phyloP scores from a whole-genome alignment of 805 yeast genomes.

The Saccharomycopsis amapae region DNA sequence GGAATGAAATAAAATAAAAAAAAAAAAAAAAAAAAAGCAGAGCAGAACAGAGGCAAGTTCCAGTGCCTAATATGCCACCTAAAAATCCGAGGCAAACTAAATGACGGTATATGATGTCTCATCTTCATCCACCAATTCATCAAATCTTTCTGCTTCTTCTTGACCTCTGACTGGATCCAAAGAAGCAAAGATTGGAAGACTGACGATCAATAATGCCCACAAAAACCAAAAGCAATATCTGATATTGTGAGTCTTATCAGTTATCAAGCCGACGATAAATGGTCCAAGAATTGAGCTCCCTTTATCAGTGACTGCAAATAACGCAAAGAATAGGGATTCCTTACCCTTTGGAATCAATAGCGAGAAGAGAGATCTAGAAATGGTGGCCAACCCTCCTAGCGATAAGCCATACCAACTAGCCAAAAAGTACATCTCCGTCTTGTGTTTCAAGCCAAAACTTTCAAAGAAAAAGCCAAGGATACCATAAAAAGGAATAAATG shows the following conservation, averaged over 20 bases:
- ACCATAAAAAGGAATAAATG: slow-evolving; percentile 67
- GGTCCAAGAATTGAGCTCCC: slow-evolving; percentile 77
- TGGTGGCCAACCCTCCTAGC: slow-evolving; percentile 65
- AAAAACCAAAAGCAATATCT: slow-evolving; percentile 65
- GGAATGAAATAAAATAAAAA: neutral
- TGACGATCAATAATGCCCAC: slow-evolving; percentile 42
- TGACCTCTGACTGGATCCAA: slow-evolving; percentile 60
- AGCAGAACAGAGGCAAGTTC: neutral
- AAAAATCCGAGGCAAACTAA: neutral
- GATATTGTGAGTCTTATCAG: slow-evolving; percentile 67
- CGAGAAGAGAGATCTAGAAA: slow-evolving; percentile 61
- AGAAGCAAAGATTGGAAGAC: slow-evolving; percentile 49
- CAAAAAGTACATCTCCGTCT: slow-evolving; percentile 60
- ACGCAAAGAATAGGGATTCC: slow-evolving; percentile 69
- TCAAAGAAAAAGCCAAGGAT: slow-evolving; percentile 54
- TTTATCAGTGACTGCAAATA: slow-evolving; percentile 72
- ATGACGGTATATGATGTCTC: too few species aligned
- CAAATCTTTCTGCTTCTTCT: slow-evolving; percentile 41
- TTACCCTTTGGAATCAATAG: slow-evolving; percentile 66
- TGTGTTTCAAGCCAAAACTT: slow-evolving; percentile 50
- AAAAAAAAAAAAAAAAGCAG: neutral
- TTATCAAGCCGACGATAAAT: slow-evolving; percentile 58
- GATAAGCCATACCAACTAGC: slow-evolving; percentile 74
- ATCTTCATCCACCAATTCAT: slow-evolving; percentile 22
- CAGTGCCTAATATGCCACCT: too few species aligned